phyloP scores from a whole-genome alignment of 495 filamentous ascomycete genomes.

The Hypoxylon fuscum region DNA sequence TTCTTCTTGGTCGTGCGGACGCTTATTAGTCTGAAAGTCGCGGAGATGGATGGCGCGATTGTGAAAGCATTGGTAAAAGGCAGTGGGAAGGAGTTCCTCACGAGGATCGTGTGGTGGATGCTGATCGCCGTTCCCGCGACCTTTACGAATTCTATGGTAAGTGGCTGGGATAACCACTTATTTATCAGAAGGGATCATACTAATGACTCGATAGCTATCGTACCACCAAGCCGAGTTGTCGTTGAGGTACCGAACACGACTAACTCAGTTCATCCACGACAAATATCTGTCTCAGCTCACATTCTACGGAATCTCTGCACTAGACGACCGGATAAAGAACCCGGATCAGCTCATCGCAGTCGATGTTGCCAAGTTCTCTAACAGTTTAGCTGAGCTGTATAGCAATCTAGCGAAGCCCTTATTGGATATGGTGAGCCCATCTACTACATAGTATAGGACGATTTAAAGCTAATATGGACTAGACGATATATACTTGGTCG shows the following conservation, averaged over 20 bases:
- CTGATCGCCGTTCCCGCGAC: slow-evolving; percentile 95
- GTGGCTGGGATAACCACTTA: slow-evolving; percentile 36
- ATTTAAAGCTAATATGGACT: slow-evolving; percentile 27
- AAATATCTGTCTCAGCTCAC: slow-evolving; percentile 96
- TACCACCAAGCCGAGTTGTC: slow-evolving; percentile 97
- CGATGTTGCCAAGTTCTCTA: slow-evolving; percentile 94
- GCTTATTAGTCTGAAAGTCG: slow-evolving; percentile 92
- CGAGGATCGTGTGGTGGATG: slow-evolving; percentile 98
- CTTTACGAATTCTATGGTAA: slow-evolving; percentile 98
- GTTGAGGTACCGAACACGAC: slow-evolving; percentile 86
- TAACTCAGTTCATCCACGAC: slow-evolving; percentile 92
- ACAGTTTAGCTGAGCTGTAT: slow-evolving; percentile 93
- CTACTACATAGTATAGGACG: neutral
- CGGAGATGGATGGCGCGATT: slow-evolving; percentile 90
- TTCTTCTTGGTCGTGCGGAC: slow-evolving; percentile 85
- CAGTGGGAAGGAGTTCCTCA: slow-evolving; percentile 88
- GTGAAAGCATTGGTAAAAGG: slow-evolving; percentile 92
- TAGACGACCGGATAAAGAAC: slow-evolving; percentile 98
- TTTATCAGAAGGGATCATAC: neutral
- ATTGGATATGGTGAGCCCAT: slow-evolving; percentile 76
- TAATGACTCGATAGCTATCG: slow-evolving; percentile 68
- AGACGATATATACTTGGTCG: slow-evolving; percentile 89
- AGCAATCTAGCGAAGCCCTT: slow-evolving; percentile 97
- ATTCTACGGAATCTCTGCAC: slow-evolving; percentile 93
- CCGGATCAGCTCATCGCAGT: slow-evolving; percentile 97